A percentile compares a stretch with the other conserved stretches of the same genome.
phyloP scores from a whole-genome alignment of 768 basidiomycete species.

The Tricholoma bakamatsutake region DNA sequence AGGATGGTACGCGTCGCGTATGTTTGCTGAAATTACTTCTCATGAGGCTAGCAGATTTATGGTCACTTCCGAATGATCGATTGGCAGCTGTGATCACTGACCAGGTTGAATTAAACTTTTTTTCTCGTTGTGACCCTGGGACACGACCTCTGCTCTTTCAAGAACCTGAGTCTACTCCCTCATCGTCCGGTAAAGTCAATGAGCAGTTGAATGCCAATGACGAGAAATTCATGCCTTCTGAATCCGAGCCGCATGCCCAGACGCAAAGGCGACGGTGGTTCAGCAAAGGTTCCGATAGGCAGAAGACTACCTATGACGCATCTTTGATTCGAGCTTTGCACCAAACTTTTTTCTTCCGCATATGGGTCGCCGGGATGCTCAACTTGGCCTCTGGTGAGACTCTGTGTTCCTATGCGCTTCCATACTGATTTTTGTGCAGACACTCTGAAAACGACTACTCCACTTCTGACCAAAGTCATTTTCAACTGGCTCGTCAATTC shows the following conservation, averaged over 20 bases:
- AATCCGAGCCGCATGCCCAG: background rate
- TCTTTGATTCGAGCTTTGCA: constrained; percentile 46
- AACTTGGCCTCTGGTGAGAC: constrained; percentile 38
- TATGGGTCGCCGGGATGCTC: constrained; percentile 43
- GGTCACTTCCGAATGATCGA: constrained; percentile 37
- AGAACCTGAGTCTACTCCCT: background rate
- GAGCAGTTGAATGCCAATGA: background rate
- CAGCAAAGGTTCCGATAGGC: background rate
- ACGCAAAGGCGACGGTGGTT: background rate
- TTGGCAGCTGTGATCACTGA: constrained; percentile 35
- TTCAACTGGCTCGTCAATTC: constrained; percentile 53
- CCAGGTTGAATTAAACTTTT: constrained; percentile 40
- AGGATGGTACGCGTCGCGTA: constrained; percentile 37
- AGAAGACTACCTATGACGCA: constrained; percentile 29
- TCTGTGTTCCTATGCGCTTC: background rate
- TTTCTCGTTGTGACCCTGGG: constrained; percentile 43
- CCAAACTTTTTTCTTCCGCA: constrained; percentile 38
- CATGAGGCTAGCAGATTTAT: constrained; percentile 36
- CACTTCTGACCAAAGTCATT: constrained; percentile 52
- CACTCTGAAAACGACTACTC: constrained; percentile 46
- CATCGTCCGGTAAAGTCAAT: background rate
- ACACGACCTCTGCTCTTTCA: constrained; percentile 34
- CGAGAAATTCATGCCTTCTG: background rate
- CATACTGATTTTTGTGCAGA: constrained; percentile 22
- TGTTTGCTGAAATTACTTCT: background rate